A percentile compares a stretch with the other conserved stretches of the same genome.
phyloP scores from a whole-genome alignment of 78 protist species.

The Isochrysis galbana region DNA sequence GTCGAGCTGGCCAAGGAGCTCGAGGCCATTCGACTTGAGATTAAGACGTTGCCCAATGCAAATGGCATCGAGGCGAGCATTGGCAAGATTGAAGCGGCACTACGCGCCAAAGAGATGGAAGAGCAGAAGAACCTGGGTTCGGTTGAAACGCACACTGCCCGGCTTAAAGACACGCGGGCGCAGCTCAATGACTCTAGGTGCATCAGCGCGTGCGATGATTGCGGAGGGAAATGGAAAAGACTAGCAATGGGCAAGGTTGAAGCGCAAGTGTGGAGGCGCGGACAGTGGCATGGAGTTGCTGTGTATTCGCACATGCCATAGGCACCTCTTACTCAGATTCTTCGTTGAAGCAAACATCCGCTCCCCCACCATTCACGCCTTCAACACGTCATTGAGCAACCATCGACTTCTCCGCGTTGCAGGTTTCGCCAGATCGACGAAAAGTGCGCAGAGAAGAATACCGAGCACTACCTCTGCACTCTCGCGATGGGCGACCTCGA shows the following conservation, averaged over 20 bases:
- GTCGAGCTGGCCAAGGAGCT: too few species aligned
- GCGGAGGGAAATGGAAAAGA: neutral
- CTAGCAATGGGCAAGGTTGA: neutral
- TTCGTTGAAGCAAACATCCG: neutral
- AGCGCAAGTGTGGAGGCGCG: too few species aligned
- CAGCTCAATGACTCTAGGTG: neutral
- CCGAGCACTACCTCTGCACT: slow-evolving; percentile 20
- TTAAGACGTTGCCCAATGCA: too few species aligned
- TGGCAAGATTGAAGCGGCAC: too few species aligned
- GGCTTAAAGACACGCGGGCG: neutral
- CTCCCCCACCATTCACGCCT: too few species aligned
- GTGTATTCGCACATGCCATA: neutral
- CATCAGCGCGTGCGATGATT: too few species aligned
- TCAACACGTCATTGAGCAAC: too few species aligned
- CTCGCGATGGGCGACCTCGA: slow-evolving; percentile 53
- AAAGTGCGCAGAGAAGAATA: neutral
- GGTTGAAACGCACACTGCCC: neutral
- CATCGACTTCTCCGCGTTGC: neutral
- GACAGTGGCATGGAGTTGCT: too few species aligned
- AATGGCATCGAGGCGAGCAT: too few species aligned
- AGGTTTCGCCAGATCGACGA: slow-evolving; percentile 21
- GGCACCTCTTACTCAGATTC: neutral
- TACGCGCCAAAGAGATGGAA: neutral
- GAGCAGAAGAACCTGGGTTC: neutral
- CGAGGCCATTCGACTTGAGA: too few species aligned